Evolutionary conservation across 2,329 filamentous ascomycete species (phyloP), one percentile per base, ranked within the genome.

Genomic region (Cercospora sp.): DNA sequence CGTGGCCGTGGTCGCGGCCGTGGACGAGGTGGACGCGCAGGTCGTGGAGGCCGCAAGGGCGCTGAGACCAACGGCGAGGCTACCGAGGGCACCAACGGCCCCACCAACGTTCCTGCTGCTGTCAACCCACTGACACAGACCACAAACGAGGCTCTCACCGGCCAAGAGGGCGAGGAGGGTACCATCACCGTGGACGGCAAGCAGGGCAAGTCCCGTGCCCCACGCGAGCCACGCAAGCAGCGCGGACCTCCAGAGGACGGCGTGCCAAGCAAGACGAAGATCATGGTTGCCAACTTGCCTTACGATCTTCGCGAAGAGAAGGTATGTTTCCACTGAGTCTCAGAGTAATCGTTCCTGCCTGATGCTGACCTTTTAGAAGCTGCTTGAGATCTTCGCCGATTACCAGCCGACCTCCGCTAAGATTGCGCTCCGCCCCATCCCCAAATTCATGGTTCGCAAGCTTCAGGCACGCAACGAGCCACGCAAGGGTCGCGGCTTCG

Each of bases 361-460:
- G 63, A 57, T 62, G 65, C 78, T 81, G 74, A 80, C 70, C 53
- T 8, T 20, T 26, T 36, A 60, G 8, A 69, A 98, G 95, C 93
- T 99, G 79, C 94, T 97, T 85, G 94, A 99, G 82, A 92, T 99
- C 78, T 99, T 99, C 84, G 87, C 88, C 78, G 92, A 89, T 72
- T 99, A 97, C 86, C 87, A 93, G 79, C 95, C 95, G 70, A 90
- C 91, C 75, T 96, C 93, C 73, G 94, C 95, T 82, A 99, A 98
- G 89, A 98, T 99, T 79, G 95, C 95, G 74, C 92, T 99, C 76
- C 94, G 95, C 77, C 95, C 95, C 63, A 99, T 99, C 75, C 95
- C 95, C 75, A 94, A 94, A 78, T 99, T 98, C 87, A 99, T 99
- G 95, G 95, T 99, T 84, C 97, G 97, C 91, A 99, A 99, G 89